phyloP scores from a whole-genome alignment of 139 green algal species.

The Trebouxia sp. region DNA sequence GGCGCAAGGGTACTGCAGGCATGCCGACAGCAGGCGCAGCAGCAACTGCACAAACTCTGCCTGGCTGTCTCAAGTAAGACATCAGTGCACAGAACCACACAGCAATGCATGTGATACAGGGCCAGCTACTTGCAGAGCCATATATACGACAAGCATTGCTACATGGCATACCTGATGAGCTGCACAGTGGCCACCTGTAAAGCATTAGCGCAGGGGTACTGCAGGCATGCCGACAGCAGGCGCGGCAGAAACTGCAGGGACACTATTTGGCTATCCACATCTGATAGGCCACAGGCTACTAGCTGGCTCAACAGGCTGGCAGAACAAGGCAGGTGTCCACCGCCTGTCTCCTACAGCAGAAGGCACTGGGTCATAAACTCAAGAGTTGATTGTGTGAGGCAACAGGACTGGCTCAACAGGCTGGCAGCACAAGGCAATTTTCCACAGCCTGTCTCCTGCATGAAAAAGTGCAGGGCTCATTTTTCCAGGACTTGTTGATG shows the following conservation, averaged over 20 bases:
- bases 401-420: neutral
- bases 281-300: neutral
- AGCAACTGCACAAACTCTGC: too few species aligned
- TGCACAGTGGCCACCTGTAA: neutral
- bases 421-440: neutral
- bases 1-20: too few species aligned
- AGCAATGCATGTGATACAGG: neutral
- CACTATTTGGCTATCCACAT: neutral
- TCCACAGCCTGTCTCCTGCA: neutral
- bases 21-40: too few species aligned
- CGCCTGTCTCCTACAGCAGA: slow-evolving; percentile 22
- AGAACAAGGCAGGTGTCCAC: neutral
- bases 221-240: slow-evolving; percentile 2
- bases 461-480: too few species aligned
- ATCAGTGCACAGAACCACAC: neutral
- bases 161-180: neutral
- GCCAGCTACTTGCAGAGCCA: neutral
- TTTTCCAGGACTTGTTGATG: too few species aligned
- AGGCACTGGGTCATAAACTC: neutral
- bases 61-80: too few species aligned
- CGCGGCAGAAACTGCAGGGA: neutral
- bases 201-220: neutral
- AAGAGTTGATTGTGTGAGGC: neutral
- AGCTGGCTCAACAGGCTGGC: slow-evolving; percentile 5
- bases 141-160: neutral